Conservation (phyloP, 768 basidiomycete genomes). For the Filobasidium wieringae region DNA sequence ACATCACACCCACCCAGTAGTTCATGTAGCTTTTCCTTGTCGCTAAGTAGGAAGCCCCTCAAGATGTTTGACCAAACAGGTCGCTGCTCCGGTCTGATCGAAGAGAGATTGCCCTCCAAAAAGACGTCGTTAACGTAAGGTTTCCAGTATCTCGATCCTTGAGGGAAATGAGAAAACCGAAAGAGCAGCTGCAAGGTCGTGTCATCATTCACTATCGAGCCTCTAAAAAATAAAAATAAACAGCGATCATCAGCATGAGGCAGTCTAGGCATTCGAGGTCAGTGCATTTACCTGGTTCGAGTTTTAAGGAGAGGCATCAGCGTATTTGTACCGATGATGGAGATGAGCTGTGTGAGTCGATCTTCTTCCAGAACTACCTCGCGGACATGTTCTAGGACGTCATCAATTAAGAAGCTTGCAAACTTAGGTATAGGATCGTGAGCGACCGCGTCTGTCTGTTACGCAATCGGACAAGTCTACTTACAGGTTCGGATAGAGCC, state of each 20-base stretch:
- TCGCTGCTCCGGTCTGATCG: slow-evolving; percentile 42
- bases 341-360: neutral
- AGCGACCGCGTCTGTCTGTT: neutral
- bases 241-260: neutral
- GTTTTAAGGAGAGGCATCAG: neutral
- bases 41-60: slow-evolving; percentile 66
- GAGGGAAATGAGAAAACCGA: slow-evolving; percentile 50
- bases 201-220: neutral
- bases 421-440: neutral
- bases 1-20: slow-evolving; percentile 56
- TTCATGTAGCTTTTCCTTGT: slow-evolving; percentile 75
- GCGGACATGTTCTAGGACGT: slow-evolving; percentile 2
- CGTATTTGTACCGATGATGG: neutral
- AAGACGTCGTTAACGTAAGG: slow-evolving; percentile 66
- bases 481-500: neutral
- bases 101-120: slow-evolving; percentile 68
- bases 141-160: slow-evolving; percentile 74
- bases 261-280: neutral
- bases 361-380: slow-evolving; percentile 8
- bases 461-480: too few species aligned
- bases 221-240: neutral
- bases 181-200: neutral
- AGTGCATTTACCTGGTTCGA: slow-evolving; percentile 1
- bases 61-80: slow-evolving; percentile 65
- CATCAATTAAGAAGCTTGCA: neutral